Evolutionary conservation across 768 basidiomycete genomes (phyloP), one percentile per base, ranked within the genome.

Genomic region (Leccinum obscurum): DNA sequence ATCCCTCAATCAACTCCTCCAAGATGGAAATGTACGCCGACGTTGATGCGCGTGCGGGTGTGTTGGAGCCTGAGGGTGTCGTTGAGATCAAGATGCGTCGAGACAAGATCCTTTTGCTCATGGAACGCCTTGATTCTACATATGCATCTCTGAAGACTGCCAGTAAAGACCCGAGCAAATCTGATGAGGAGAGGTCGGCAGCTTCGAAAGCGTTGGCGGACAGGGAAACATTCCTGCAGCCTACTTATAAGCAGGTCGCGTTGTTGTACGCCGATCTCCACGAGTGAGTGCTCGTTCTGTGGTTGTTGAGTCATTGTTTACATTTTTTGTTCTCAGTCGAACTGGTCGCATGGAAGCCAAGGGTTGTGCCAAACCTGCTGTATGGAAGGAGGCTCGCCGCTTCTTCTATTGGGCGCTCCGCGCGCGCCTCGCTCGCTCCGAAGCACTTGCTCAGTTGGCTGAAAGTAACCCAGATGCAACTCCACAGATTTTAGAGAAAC

Each of bases 1-100:
- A 99, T 74, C 97, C 97, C 30, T 92, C 93, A 17, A 98, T 99
- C 81, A 98, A 98, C 77, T 80, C 88, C 2, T 87, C 92, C 68
- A 93, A 97, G 75, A 97, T 99, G 96, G 91, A 97, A 78, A 98
- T 99, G 96, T 98, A 95, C 69, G 96, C 95, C 26, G 97, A 98
- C 70, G 86, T 91, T 50, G 95, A 97, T 8, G 86, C 97, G 22
- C 90, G 97, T 58, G 97, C 95, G 50, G 97, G 97, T 81, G 93
- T 99, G 32, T 80, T 93, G 50, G 97, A 99, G 73, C 92, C 97
- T 2, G 97, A 98, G 77, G 97, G 97, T 75, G 86, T 98, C 70
- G 83, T 98, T 59, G 97, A 98, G 76, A 96, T 97, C 80, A 96
- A 95, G 83, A 86, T 98, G 86, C 90, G 97, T 63, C 89, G 93